Evolutionary conservation across 768 basidiomycete species (phyloP).

Genomic region (Termitomyces sp.): DNA sequence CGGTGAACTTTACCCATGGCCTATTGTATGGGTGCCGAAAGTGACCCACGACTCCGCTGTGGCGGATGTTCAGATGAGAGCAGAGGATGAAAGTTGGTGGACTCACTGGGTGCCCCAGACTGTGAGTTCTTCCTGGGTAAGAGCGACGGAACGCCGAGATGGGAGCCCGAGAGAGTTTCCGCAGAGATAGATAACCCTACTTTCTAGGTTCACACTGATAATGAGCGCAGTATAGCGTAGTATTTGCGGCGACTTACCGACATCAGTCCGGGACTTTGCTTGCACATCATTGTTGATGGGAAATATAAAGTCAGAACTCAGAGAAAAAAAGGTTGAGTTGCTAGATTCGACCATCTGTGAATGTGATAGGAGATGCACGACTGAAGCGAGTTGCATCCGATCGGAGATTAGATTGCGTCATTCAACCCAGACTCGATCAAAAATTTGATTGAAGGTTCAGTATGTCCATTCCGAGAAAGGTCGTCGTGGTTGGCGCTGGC

Average conservation of each 20-base stretch:
- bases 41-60: slow-evolving; percentile 83
- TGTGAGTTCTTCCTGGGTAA: slow-evolving; percentile 77
- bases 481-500: slow-evolving; percentile 79
- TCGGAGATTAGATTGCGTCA: slow-evolving; percentile 13
- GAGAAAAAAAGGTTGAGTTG: slow-evolving; percentile 23
- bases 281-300: slow-evolving; percentile 50
- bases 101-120: slow-evolving; percentile 75
- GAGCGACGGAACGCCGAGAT: slow-evolving; percentile 62
- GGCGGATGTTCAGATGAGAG: slow-evolving; percentile 10
- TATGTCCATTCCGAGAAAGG: slow-evolving; percentile 30
- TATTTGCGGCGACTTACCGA: slow-evolving; percentile 25
- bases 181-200: slow-evolving; percentile 77
- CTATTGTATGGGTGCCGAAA: slow-evolving; percentile 82
- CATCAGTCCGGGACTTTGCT: slow-evolving; percentile 29
- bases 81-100: slow-evolving; percentile 6
- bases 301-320: slow-evolving; percentile 49
- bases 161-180: slow-evolving; percentile 92
- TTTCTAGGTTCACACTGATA: slow-evolving; percentile 30
- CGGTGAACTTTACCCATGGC: slow-evolving; percentile 78
- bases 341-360: slow-evolving; percentile 5
- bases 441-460: not conserved
- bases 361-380: not conserved
- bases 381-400: not conserved
- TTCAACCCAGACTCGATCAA: not conserved
- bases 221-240: not conserved